Conservation (phyloP, 257 asterid genomes). For the Petunia axillaris region DNA sequence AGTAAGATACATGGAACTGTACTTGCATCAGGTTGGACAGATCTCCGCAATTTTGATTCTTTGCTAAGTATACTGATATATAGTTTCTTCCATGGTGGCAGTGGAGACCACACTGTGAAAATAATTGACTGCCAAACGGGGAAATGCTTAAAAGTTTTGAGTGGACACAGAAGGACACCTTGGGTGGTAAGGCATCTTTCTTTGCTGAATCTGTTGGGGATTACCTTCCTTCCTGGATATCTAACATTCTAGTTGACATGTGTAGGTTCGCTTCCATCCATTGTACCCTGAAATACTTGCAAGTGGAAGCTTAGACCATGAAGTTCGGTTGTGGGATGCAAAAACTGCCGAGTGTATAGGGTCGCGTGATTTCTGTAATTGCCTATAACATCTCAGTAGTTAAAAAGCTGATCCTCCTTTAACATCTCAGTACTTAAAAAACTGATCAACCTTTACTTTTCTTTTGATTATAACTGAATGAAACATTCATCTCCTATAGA, state of each 20-base stretch:
- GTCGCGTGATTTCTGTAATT: constrained; percentile 86
- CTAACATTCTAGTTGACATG: constrained; percentile 35
- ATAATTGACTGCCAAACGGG: constrained; percentile 88
- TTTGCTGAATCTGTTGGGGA: constrained; percentile 4
- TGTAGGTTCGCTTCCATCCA: constrained; percentile 97
- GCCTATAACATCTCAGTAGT: constrained; percentile 29
- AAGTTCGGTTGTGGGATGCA: constrained; percentile 95
- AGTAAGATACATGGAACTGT: not conserved
- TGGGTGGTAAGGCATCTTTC: constrained; percentile 86
- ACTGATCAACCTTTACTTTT: not conserved
- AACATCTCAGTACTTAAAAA: constrained; percentile 18
- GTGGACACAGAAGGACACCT: constrained; percentile 98
- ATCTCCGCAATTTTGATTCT: not conserved
- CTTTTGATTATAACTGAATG: constrained; percentile 28
- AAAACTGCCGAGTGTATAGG: constrained; percentile 86
- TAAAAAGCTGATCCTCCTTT: constrained; percentile 10
- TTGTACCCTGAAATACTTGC: constrained; percentile 82
- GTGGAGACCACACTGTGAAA: constrained; percentile 99
- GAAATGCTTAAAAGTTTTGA: constrained; percentile 89
- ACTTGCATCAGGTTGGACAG: not conserved
- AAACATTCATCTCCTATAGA: constrained; percentile 50
- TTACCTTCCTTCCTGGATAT: constrained; percentile 27
- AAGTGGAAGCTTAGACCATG: constrained; percentile 98
- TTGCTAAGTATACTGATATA: constrained; percentile 1
- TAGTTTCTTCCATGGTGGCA: constrained; percentile 40